Percentiles rank a stretch among this genome's conserved stretches.
Evolutionary conservation across 31 red algal species (phyloP).

Genomic region (Endocladia muricata): DNA sequence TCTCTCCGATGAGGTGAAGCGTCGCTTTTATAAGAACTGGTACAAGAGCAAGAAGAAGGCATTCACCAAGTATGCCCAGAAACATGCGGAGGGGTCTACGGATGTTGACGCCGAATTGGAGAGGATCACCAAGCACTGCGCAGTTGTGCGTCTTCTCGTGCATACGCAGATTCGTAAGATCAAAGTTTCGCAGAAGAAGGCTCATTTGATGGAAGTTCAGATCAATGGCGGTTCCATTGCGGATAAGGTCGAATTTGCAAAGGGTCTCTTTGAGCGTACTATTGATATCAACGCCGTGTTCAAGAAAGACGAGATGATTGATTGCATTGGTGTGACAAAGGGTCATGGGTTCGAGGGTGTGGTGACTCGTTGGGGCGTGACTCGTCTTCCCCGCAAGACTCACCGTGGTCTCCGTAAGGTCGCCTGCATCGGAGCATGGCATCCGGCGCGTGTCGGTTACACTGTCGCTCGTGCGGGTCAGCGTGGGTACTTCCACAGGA

Average conservation of each 20-base stretch:
- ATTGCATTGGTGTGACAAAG: constrained; percentile 95
- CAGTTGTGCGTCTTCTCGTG: constrained; percentile 82
- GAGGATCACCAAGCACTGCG: constrained; percentile 85
- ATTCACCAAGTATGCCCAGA: constrained; percentile 94
- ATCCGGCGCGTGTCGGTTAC: constrained; percentile 93
- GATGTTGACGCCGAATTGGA: constrained; percentile 79
- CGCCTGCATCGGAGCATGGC: constrained; percentile 99
- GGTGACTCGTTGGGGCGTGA: constrained; percentile 94
- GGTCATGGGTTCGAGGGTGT: constrained; percentile 98
- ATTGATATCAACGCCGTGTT: constrained; percentile 90
- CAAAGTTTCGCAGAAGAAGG: constrained; percentile 94
- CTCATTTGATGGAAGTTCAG: constrained; percentile 96
- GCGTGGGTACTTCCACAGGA: constrained; percentile 97
- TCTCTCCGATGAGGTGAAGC: constrained; percentile 94
- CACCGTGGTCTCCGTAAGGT: constrained; percentile 98
- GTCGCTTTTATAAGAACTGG: constrained; percentile 99
- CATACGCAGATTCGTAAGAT: constrained; percentile 97
- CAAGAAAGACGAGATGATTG: constrained; percentile 94
- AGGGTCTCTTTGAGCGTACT: constrained; percentile 91
- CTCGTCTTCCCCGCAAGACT: constrained; percentile 95
- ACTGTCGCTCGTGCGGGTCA: constrained; percentile 95
- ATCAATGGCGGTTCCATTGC: constrained; percentile 92
- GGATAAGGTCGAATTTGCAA: constrained; percentile 90
- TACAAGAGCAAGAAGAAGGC: constrained; percentile 99
- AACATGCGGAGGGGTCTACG: constrained; percentile 56